phyloP scores from a whole-genome alignment of 2,329 filamentous ascomycete species.

The Epicoccum nigrum region DNA sequence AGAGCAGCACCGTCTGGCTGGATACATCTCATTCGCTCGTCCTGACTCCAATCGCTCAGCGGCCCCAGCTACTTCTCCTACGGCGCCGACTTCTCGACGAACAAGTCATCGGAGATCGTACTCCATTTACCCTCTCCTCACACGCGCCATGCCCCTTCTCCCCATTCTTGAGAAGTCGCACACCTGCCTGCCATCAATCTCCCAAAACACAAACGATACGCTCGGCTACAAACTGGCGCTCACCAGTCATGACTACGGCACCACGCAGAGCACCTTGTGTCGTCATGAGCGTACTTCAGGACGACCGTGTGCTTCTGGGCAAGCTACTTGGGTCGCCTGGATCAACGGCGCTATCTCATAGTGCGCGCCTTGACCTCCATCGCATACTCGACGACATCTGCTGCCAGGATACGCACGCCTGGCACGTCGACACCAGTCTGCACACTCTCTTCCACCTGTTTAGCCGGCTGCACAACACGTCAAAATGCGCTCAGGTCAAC shows the following conservation, averaged over 20 bases:
- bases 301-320: background rate
- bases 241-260: constrained; percentile 1
- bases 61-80: background rate
- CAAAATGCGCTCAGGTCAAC: too few species aligned
- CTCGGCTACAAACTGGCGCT: background rate
- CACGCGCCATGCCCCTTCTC: background rate
- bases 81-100: background rate
- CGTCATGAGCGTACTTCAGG: constrained; percentile 1
- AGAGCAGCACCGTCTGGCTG: too few species aligned
- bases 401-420: constrained; percentile 1
- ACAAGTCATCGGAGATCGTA: constrained; percentile 5
- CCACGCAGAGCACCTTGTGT: background rate
- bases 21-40: too few species aligned
- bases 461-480: background rate
- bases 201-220: background rate
- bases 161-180: background rate
- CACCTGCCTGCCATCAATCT: background rate
- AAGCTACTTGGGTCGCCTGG: constrained; percentile 1
- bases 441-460: background rate
- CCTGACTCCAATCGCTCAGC: background rate
- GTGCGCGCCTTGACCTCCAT: constrained; percentile 1
- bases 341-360: background rate
- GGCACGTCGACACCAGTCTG: background rate
- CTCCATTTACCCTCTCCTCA: too few species aligned
- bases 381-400: constrained; percentile 7